These are phyloP conservation scores for Aspergillus jensenii DNA, from an alignment of 2,329 filamentous ascomycete genomes.

Conservation along the genomic window DNA sequence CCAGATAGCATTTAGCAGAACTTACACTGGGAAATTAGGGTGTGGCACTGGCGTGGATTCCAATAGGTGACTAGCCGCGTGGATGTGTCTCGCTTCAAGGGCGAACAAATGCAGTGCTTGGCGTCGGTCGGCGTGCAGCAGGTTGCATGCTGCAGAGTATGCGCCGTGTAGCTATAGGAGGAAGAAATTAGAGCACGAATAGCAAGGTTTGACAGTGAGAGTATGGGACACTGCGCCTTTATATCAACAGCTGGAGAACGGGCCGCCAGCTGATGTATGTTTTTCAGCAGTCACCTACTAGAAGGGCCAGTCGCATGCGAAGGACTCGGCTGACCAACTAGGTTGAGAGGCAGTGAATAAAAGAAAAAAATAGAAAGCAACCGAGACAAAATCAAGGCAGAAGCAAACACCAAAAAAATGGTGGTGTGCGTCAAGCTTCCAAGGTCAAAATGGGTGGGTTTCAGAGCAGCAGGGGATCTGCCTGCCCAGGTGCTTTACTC, in stretches of 20 bases:
- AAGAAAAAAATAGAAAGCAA: background rate
- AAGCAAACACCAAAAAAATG: background rate
- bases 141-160: conserved; percentile 2
- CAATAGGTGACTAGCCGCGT: background rate
- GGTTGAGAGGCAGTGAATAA: background rate
- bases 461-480: background rate
- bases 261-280: conserved; percentile 8
- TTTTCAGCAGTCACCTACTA: conserved; percentile 3
- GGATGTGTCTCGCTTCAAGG: background rate
- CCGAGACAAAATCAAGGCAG: conserved; percentile 6
- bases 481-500: background rate
- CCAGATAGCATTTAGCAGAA: background rate
- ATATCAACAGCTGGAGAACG: conserved; percentile 1
- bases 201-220: background rate
- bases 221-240: background rate
- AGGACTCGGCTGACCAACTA: conserved; percentile 10
- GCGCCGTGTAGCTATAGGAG: background rate
- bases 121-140: conserved; percentile 3
- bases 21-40: background rate
- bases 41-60: background rate
- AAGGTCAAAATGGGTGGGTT: background rate
- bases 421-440: background rate
- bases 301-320: background rate
- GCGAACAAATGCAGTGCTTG: conserved; percentile 2
- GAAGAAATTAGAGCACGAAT: background rate